Percentiles rank a stretch among this genome's conserved stretches.
Evolutionary conservation across 768 basidiomycete genomes (phyloP).

Genomic region (Amanita muscaria): DNA sequence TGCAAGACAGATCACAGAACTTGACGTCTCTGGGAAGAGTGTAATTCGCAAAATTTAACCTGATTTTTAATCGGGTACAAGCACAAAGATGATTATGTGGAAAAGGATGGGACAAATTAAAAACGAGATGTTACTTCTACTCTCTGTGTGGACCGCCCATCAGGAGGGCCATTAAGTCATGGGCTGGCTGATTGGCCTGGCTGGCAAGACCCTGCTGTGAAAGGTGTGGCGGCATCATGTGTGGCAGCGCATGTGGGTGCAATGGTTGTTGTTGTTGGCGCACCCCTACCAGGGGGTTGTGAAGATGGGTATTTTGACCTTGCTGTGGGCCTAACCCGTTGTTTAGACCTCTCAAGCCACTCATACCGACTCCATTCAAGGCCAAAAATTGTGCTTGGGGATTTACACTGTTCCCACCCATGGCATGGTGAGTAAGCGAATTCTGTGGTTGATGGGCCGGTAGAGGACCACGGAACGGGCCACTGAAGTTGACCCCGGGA

Average conservation of each 20-base stretch:
- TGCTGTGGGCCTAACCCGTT: constrained; percentile 44
- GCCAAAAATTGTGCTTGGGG: constrained; percentile 45
- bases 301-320: constrained; percentile 31
- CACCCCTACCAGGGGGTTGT: constrained; percentile 35
- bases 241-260: constrained; percentile 44
- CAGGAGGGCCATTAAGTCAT: constrained; percentile 77
- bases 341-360: constrained; percentile 38
- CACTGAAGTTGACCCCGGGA: constrained; percentile 35
- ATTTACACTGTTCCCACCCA: constrained; percentile 39
- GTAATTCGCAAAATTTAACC: no score
- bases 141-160: constrained; percentile 69
- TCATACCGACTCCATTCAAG: constrained; percentile 34
- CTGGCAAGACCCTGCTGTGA: constrained; percentile 49
- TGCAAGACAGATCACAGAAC: no score
- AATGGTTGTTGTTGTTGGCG: constrained; percentile 48
- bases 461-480: constrained; percentile 45
- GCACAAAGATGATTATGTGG: constrained; percentile 6
- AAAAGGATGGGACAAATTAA: constrained; percentile 1
- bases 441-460: constrained; percentile 43
- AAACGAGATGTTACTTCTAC: constrained; percentile 28
- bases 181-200: constrained; percentile 46
- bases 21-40: no score
- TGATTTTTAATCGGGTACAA: neutral
- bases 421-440: constrained; percentile 40
- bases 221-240: constrained; percentile 46